These are phyloP conservation scores for Osmanthus fragrans DNA, from an alignment of 257 asterid genomes.

Conservation along the genomic window DNA sequence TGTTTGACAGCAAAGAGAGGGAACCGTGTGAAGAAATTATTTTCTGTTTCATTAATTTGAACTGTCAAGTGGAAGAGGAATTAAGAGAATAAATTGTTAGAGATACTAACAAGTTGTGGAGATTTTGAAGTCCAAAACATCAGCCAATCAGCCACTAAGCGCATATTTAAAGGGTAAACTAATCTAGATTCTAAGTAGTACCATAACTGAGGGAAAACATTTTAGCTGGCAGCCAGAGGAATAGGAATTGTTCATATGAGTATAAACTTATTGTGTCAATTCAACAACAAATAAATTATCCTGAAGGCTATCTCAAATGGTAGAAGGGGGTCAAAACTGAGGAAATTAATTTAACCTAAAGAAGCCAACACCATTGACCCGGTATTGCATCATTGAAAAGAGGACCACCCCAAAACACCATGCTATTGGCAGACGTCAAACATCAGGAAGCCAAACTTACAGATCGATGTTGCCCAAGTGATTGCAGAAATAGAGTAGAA, in stretches of 20 bases:
- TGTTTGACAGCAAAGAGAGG: not conserved
- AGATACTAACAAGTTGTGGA: not conserved
- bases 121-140: not conserved
- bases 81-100: not conserved
- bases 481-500: not conserved
- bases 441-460: not conserved
- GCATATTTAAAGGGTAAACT: not conserved
- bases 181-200: not conserved
- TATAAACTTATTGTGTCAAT: not conserved
- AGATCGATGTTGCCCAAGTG: not conserved
- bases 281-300: not conserved
- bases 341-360: not conserved
- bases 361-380: not conserved
- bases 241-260: not conserved
- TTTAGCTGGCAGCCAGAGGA: not conserved
- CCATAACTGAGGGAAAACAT: not conserved
- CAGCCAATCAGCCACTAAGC: not conserved
- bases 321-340: not conserved
- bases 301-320: not conserved
- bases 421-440: not conserved
- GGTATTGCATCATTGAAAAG: not conserved
- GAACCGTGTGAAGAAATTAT: not conserved
- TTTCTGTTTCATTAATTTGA: not conserved
- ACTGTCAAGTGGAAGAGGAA: not conserved
- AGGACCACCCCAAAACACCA: constrained; percentile 7